Conservation (phyloP, 306 rosid genomes). For the Trifolium pratense region DNA sequence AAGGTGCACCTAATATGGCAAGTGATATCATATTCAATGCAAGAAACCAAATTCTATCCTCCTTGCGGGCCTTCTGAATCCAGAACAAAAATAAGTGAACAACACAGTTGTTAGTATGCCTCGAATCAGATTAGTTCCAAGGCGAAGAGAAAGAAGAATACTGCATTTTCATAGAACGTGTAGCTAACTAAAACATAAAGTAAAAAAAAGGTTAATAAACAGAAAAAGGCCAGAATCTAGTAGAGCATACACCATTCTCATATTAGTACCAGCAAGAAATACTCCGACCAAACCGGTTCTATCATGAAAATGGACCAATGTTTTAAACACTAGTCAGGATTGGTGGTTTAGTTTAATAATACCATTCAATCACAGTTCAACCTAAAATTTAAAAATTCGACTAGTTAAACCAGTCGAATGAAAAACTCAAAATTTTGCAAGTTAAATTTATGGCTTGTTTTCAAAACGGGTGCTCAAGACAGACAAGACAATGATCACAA, state of each 20-base stretch:
- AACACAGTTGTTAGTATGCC: slow-evolving; percentile 22
- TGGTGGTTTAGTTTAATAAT: not conserved
- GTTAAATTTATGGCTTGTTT: no score
- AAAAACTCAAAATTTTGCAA: no score
- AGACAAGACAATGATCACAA: not conserved
- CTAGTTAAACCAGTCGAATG: no score
- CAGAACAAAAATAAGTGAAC: slow-evolving; percentile 22
- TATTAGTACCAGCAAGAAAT: slow-evolving; percentile 19
- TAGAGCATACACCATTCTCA: no score
- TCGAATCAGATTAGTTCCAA: not conserved
- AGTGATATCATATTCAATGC: no score
- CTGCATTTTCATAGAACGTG: slow-evolving; percentile 11
- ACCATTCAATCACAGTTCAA: slow-evolving; percentile 4
- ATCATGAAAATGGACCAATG: slow-evolving; percentile 1
- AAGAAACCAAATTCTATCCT: no score
- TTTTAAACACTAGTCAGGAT: not conserved
- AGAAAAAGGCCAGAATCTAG: no score
- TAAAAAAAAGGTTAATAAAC: no score
- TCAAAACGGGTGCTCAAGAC: no score
- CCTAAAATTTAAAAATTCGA: not conserved
- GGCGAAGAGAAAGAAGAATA: slow-evolving; percentile 24
- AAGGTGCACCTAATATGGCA: no score
- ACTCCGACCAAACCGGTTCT: slow-evolving; percentile 16
- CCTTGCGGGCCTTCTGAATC: no score
- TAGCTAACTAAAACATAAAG: not conserved